Percentiles rank a stretch among this genome's conserved stretches.
Evolutionary conservation across 1,284 basidiomycete species (phyloP).

Genomic region (Microbotryum violaceum): DNA sequence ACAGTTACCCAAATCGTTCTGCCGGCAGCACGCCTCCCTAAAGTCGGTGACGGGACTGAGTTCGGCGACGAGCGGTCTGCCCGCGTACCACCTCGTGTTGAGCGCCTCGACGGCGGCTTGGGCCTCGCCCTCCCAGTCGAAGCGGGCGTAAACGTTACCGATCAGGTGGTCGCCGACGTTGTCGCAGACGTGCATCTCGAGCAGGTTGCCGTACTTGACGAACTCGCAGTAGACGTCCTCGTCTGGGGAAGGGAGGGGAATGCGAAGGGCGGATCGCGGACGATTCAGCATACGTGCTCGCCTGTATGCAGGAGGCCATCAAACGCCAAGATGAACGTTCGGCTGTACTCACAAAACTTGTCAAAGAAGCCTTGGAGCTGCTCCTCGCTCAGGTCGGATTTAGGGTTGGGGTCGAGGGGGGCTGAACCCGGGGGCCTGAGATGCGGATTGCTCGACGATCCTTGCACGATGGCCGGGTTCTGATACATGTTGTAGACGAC

Average conservation of each 20-base stretch:
- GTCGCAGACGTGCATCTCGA: constrained; percentile 97
- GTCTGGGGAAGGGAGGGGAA: constrained; percentile 4
- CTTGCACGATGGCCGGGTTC: constrained; percentile 87
- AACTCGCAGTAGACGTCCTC: constrained; percentile 55
- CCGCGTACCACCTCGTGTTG: constrained; percentile 97
- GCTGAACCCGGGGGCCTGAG: constrained; percentile 19
- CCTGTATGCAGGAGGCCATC: not conserved
- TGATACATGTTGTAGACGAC: constrained; percentile 94
- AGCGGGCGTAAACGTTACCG: constrained; percentile 97
- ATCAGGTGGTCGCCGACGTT: constrained; percentile 98
- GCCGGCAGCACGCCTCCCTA: constrained; percentile 95
- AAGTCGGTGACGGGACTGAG: constrained; percentile 98
- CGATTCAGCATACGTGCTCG: not conserved
- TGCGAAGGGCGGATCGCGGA: not conserved
- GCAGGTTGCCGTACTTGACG: constrained; percentile 85
- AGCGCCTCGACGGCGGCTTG: constrained; percentile 84
- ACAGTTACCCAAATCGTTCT: constrained; percentile 88
- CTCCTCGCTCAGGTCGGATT: constrained; percentile 55
- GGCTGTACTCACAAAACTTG: constrained; percentile 79
- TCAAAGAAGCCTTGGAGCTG: constrained; percentile 95
- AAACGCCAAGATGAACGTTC: not conserved
- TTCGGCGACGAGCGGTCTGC: constrained; percentile 94
- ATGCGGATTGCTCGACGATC: constrained; percentile 53
- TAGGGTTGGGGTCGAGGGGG: constrained; percentile 12
- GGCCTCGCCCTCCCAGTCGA: constrained; percentile 97